Base-by-base conservation (phyloP, 306 rosid species). In the Castanea mollissima region DNA sequence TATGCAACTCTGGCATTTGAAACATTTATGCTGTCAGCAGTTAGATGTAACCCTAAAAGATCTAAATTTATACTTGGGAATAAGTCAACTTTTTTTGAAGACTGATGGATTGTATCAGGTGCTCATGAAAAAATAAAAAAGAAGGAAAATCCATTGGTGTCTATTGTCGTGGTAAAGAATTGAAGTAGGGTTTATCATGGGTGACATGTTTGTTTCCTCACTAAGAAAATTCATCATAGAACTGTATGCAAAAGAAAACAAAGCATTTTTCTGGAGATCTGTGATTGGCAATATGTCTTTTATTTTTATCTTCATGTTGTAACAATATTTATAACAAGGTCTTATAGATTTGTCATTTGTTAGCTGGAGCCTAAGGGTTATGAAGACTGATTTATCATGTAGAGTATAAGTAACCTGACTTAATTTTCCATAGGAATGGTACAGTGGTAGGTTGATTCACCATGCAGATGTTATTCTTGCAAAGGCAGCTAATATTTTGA, bases 381-480 rank as follows among this genome's bases (percentile, higher is more conserved):
- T 58, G 31, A 58, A 58, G 20, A 13, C 20, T 65, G 21, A 31
- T 68, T 9, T 0, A 68, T n/a, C 25, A 54, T 32, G 29, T 1
- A 23, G 27, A 35, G 80, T 65, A 32, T 55, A 44, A 38, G 34
- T 23, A 29, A 44, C 38, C 25, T 31, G 49, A 65, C 46, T 11
- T 51, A 38, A 56, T 60, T 56, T 0, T 1, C 73, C 77, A 76
- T 84, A 80, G 85, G 85, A 84, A 68, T 84, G 87, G 87, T 84
- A 84, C 57, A 84, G 85, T 77, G 82, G 82, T 29, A 68, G 75
- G 52, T 74, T 84, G 82, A 82, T 84, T 58, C 71, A 41, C 68
- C 87, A 84, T 80, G 85, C 85, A 58, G 85, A 84, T 77, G 85
- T 75, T 77, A 68, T 84, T 74, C 84, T 84, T 68, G 85, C 74